Evolutionary conservation across 257 asterid genomes (phyloP), one percentile per base, ranked within the genome.

Genomic region (Primulina eburnea): DNA sequence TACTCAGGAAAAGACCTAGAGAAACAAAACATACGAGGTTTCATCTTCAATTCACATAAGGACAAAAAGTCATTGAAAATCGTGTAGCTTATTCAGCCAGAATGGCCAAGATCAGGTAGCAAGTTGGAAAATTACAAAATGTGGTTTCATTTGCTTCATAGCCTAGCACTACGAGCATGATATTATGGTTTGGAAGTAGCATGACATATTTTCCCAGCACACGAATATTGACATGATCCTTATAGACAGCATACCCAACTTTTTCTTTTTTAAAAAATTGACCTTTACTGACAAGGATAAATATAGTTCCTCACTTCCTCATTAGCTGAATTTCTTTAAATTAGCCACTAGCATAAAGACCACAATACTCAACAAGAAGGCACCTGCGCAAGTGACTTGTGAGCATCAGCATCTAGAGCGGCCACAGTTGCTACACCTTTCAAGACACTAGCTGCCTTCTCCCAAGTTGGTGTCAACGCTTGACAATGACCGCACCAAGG

Each of bases 401-500:
- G 96, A 74, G 97, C 97, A 86, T 93, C 99, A 0, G 96, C 97
- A 77, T 93, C 99, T 4, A 93, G 87, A 35, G 99, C 99, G 4
- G 99, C 97, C 64, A 93, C 92, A 50, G 96, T 82, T 17, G 83
- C 97, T 1, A 93, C 95, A 10, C 99, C 99, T 87, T 89, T 94
- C 83, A 94, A 84, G 68, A 85, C 83, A 59, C 71, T 73, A 56
- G 99, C 99, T 12, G 92, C 89, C 82, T 89, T 93, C 83, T 93
- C 99, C 96, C 97, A 93, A 3, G 79, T 72, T 6, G 96, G 97
- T 11, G 99, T 91, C 69, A 93, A 76, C 7, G 97, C 91, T 78
- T 93, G 64, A 74, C 97, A 93, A 78, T 93, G 99, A 35, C 99
- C 99, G 74, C 99, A 93, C 97, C 97, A 90, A 32, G 99, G 97